phyloP scores from a whole-genome alignment of 805 yeast species.

The Cyberlindnera japonica region DNA sequence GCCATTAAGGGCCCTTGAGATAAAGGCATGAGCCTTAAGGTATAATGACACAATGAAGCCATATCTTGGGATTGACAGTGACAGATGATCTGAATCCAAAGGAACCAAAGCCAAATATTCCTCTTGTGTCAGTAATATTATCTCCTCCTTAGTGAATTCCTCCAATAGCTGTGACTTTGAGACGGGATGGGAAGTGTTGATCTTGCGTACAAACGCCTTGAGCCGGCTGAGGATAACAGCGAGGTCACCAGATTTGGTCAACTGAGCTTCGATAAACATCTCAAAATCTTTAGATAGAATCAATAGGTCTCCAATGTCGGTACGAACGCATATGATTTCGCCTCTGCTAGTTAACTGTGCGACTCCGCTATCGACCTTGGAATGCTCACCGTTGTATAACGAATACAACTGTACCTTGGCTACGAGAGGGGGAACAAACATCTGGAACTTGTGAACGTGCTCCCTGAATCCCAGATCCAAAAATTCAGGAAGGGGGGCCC shows the following conservation, averaged over 20 bases:
- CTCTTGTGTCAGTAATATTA: constrained; percentile 33
- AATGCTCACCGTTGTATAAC: constrained; percentile 41
- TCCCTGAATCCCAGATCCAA: constrained; percentile 17
- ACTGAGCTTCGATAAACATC: constrained; percentile 2
- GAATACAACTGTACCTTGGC: constrained; percentile 42
- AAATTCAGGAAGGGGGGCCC: constrained; percentile 16
- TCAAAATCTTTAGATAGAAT: constrained; percentile 28
- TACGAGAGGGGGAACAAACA: constrained; percentile 14
- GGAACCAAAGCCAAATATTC: constrained; percentile 45
- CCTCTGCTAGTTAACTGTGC: constrained; percentile 37
- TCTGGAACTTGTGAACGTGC: constrained; percentile 19
- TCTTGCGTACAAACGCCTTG: background rate
- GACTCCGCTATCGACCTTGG: constrained; percentile 46
- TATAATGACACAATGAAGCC: constrained; percentile 46
- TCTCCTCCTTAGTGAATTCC: constrained; percentile 19
- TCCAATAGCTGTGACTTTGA: background rate
- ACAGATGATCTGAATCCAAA: constrained; percentile 36
- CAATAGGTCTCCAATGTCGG: constrained; percentile 37
- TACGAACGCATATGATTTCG: constrained; percentile 28
- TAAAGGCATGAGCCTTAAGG: constrained; percentile 41
- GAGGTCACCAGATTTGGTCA: background rate
- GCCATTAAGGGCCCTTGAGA: constrained; percentile 37
- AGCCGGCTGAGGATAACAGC: constrained; percentile 4
- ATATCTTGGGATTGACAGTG: constrained; percentile 46
- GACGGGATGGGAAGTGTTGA: background rate